These are phyloP conservation scores for Microbotryum silenes-acaulis DNA, from an alignment of 1,284 basidiomycete genomes.

Conservation along the genomic window DNA sequence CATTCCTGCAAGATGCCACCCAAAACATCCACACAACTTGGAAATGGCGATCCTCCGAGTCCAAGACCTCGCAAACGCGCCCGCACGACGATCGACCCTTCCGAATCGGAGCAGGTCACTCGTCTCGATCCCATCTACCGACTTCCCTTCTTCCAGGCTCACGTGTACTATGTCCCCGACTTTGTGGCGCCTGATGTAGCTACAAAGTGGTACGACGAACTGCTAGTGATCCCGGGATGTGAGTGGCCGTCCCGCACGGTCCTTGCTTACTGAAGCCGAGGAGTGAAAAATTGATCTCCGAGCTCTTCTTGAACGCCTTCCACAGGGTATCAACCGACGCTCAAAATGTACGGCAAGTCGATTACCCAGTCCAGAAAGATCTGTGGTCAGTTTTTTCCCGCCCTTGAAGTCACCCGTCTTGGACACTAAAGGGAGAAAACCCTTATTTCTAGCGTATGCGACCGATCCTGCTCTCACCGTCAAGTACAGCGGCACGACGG, in stretches of 20 bases:
- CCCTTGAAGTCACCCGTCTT: no score
- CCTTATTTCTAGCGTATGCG: constrained; percentile 40
- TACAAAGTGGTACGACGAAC: constrained; percentile 42
- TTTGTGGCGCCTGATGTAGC: constrained; percentile 41
- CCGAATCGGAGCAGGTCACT: constrained; percentile 19
- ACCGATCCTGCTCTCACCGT: constrained; percentile 42
- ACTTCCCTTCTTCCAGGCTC: constrained; percentile 26
- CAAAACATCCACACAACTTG: neutral
- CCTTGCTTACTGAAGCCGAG: constrained; percentile 5
- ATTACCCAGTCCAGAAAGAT: constrained; percentile 48
- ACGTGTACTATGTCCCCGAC: constrained; percentile 26
- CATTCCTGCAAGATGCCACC: neutral
- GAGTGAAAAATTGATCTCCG: neutral
- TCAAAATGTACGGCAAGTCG: constrained; percentile 50
- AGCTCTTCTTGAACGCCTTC: neutral
- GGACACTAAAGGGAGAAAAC: neutral
- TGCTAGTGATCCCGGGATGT: constrained; percentile 44
- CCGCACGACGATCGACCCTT: constrained; percentile 1
- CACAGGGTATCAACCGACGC: constrained; percentile 47
- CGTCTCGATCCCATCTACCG: constrained; percentile 1
- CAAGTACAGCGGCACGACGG: constrained; percentile 45
- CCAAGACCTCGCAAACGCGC: constrained; percentile 6
- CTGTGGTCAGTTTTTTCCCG: constrained; percentile 33
- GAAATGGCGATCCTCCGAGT: no score
- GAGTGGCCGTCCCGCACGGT: constrained; percentile 15